Evolutionary conservation across 2,329 filamentous ascomycete genomes (phyloP), one percentile per base, ranked within the genome.

Genomic region (Bipolaris oryzae): DNA sequence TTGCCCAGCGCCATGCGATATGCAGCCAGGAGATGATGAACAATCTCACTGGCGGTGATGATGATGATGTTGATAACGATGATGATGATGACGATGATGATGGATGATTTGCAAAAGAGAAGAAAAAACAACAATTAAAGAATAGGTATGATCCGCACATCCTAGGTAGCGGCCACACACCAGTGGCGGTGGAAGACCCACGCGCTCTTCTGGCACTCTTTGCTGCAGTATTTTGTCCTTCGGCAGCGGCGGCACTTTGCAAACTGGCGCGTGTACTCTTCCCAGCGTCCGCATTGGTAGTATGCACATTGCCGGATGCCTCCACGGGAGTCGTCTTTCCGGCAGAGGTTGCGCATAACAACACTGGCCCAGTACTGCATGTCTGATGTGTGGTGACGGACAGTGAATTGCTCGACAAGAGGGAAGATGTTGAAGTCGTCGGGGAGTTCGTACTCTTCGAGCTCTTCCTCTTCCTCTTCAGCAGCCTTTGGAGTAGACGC

Each of bases 281-380:
- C 95, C 95, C 95, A 99, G 75, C 96, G 97, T 58, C 94, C 94
- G 76, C 95, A 99, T 77, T 96, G 88, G 80, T 96, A 99, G 80
- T 97, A 97, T 51, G 95, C 95, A 76, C 95, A 99, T 75, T 99
- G 95, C 54, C 95, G 85, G 66, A 99, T 98, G 57, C 95, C 95
- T 39, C 95, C 95, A 45, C 91, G 86, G 10, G 90, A 91, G 74
- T 99, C 95, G 74, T 99, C 95, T 79, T 99, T 99, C 63, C 95
- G 91, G 82, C 95, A 99, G 47, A 99, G 85, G 74, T 99, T 99
- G 63, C 95, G 87, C 95, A 99, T 99, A 43, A 99, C 95, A 15
- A 99, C 95, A 60, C 94, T 95, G 16, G 95, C 95, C 95, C 95
- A 99, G 80, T 99, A 99, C 76, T 97, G 94, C 95, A 99, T 99